Conservation (phyloP, 73 alveolate genomes). For the Blepharisma japonicum region DNA sequence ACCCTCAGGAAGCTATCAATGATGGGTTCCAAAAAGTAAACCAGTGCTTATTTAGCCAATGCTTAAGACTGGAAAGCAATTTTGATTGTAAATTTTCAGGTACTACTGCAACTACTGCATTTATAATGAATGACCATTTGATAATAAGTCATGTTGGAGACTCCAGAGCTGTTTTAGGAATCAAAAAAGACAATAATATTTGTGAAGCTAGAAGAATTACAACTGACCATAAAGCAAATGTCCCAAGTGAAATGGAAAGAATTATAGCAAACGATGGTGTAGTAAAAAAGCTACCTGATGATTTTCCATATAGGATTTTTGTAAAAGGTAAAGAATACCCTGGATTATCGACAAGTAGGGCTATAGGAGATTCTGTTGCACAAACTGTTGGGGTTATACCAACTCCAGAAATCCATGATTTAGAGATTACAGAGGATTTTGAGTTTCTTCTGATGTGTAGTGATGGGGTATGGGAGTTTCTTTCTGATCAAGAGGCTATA, state of each 20-base stretch:
- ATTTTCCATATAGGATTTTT: slow-evolving; percentile 63
- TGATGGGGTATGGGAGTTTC: slow-evolving; percentile 58
- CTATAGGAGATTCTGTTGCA: slow-evolving; percentile 69
- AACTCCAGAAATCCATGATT: slow-evolving; percentile 53
- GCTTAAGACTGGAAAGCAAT: neutral
- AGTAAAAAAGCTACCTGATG: slow-evolving; percentile 48
- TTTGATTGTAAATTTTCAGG: slow-evolving; percentile 30
- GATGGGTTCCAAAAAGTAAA: neutral
- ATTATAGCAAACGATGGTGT: slow-evolving; percentile 48
- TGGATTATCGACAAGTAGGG: slow-evolving; percentile 60
- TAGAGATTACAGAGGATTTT: slow-evolving; percentile 36
- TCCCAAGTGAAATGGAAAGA: slow-evolving; percentile 48
- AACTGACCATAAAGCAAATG: slow-evolving; percentile 55
- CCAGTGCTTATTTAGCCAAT: neutral
- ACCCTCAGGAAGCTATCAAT: neutral
- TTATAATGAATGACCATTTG: slow-evolving; percentile 29
- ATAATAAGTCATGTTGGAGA: slow-evolving; percentile 54
- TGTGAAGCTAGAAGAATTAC: slow-evolving; percentile 36
- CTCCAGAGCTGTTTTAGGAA: slow-evolving; percentile 53
- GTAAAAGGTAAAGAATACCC: slow-evolving; percentile 66
- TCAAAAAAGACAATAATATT: neutral
- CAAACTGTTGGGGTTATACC: slow-evolving; percentile 60
- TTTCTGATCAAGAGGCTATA: slow-evolving; percentile 26
- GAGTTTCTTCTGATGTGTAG: slow-evolving; percentile 41
- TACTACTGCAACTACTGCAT: slow-evolving; percentile 5